Conservation (phyloP, 768 basidiomycete species). For the Mycena venus region DNA sequence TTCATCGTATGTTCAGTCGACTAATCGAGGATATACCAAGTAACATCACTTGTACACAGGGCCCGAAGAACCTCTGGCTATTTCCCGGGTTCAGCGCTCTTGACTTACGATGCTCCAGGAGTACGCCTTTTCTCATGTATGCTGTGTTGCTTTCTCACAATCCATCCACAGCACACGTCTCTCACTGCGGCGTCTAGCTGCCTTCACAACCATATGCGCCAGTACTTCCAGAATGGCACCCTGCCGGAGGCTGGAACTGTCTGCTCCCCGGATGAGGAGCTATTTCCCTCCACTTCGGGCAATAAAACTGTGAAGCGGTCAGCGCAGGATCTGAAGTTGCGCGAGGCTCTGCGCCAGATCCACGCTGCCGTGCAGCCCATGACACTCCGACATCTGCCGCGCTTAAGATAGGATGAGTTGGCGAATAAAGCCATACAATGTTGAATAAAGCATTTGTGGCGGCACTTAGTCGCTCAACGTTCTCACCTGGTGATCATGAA, state of each 20-base stretch:
- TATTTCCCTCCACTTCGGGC: slow-evolving; percentile 10
- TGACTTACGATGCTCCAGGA: neutral
- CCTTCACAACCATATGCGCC: slow-evolving; percentile 31
- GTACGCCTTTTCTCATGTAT: neutral
- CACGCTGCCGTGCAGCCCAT: neutral
- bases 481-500: too few relatives aligned
- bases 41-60: neutral
- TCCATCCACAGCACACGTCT: slow-evolving; percentile 48
- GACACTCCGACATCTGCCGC: too few relatives aligned
- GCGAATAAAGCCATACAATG: too few relatives aligned
- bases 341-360: neutral
- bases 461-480: too few relatives aligned
- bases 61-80: neutral
- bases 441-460: too few relatives aligned
- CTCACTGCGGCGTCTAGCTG: slow-evolving; percentile 49
- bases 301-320: neutral
- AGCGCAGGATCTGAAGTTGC: neutral
- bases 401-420: too few relatives aligned
- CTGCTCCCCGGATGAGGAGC: slow-evolving; percentile 6
- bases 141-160: neutral
- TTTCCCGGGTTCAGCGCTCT: slow-evolving; percentile 13
- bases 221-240: slow-evolving; percentile 23
- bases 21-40: neutral
- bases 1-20: slow-evolving; percentile 2
- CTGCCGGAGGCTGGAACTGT: slow-evolving; percentile 15